Evolutionary conservation across 2,329 filamentous ascomycete species (phyloP), one percentile per base, ranked within the genome.

Genomic region (Penicillium concentricum): DNA sequence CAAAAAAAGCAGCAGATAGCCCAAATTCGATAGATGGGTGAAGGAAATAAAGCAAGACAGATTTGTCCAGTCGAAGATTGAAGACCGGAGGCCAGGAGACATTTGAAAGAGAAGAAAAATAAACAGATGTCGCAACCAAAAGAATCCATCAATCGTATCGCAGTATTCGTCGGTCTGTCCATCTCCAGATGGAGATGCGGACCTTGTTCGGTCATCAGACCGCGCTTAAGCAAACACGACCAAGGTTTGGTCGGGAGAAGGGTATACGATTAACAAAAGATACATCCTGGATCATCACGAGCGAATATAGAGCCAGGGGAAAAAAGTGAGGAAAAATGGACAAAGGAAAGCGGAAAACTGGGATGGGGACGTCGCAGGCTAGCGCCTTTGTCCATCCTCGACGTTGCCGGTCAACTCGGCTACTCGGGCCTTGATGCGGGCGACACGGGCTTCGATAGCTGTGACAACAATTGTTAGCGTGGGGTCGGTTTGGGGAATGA

Each of bases 381-480:
- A 57, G 52, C 26, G 54, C 48, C 66, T 60, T 37, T 65, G 64
- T 13, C 67, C 65, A 30, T 68, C 80, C 69, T 93, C 89, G 84
- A 90, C 90, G 74, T 90, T 90, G 67, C 89, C 89, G 2, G 94
- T 99, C 67, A 99, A 78, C 74, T 97, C 92, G 51, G 94, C 94
- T 57, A 99, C 94, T 60, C 94, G 88, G 58, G 94, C 94, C 79
- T 97, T 97, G 83, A 99, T 99, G 61, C 94, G 90, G 47, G 94
- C 94, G 58, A 97, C 94, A 64, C 94, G 90, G 47, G 92, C 92
- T 76, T 99, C 94, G 69, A 97, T 97, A 35, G 92, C 91, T 95
- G 65, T 32, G 46, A 18, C 24, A 26, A 44, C 42, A 32, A 48
- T 43, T n/a, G 35, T 47, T 26, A 54, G 51, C 28, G 60, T 76